Evolutionary conservation across 805 yeast genomes (phyloP), one percentile per base, ranked within the genome.

Genomic region (Saturnispora diversa): DNA sequence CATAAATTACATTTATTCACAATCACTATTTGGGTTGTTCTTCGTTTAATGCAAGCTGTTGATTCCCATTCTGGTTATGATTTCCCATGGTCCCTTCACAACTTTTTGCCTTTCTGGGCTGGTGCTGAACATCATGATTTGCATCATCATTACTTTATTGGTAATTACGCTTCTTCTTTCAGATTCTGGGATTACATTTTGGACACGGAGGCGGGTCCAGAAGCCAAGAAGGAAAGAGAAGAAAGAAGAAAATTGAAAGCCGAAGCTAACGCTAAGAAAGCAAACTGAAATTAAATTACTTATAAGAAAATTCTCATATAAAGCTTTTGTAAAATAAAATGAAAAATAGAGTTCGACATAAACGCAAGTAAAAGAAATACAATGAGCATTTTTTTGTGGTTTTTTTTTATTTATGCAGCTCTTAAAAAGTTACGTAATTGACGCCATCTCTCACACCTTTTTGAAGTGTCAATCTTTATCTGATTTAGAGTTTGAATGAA

Each of bases 51-150:
- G 51, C 80, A 74, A 52, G 79, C 79, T 12, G 77, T 74, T 31
- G 80, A 74, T 51, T 64, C 79, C 11, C 80, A 74, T 49, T 72
- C 77, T 2, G 80, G 80, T 29, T 74, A 74, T 51, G 79, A 74
- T 44, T 74, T 74, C 58, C 80, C 80, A 4, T 72, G 75, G 75
- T 73, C 78, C 1, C 63, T 74, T 51, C 72, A 74, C 54, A 56
- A 72, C 42, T 63, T 72, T 53, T 38, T 74, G n/a, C 80, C 80
- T 31, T 66, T 74, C 57, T 74, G 80, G 80, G 79, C 80, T 8
- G 80, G 80, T 24, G 79, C 79, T 28, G 77, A 70, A 42, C 80
- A 74, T 50, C 80, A 74, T 51, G 80, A 74, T 50, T 66, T 68
- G 44, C 80, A 74, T 48, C 80, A 74, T 48, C 80, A 73, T 50